These are phyloP conservation scores for Colletotrichum cuscutae DNA, from an alignment of 2,329 filamentous ascomycete genomes.

Conservation along the genomic window DNA sequence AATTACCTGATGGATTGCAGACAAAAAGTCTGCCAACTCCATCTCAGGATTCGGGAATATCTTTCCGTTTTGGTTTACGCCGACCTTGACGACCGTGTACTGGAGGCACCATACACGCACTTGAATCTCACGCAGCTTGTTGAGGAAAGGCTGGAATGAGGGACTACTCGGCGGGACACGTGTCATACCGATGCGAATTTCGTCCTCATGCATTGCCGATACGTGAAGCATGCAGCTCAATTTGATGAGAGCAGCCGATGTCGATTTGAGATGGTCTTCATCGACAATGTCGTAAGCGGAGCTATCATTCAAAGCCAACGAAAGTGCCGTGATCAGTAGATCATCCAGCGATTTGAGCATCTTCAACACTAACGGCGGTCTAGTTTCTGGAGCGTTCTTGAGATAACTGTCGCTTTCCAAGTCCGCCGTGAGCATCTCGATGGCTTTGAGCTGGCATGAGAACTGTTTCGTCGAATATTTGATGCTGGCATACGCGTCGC, in stretches of 20 bases:
- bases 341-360: conserved; percentile 85
- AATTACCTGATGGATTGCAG: conserved; percentile 83
- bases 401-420: conserved; percentile 72
- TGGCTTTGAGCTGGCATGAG: conserved; percentile 85
- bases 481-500: conserved; percentile 87
- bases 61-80: conserved; percentile 72
- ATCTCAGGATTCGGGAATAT: conserved; percentile 74
- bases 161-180: conserved; percentile 68
- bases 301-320: conserved; percentile 73
- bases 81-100: conserved; percentile 83
- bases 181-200: conserved; percentile 80
- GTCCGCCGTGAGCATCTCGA: conserved; percentile 80
- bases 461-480: conserved; percentile 88
- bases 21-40: conserved; percentile 82
- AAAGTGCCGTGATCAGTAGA: conserved; percentile 76
- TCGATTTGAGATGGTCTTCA: conserved; percentile 78
- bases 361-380: conserved; percentile 77
- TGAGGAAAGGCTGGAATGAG: conserved; percentile 67
- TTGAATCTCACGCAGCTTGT: conserved; percentile 86
- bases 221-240: conserved; percentile 81
- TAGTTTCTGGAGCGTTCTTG: conserved; percentile 67
- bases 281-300: conserved; percentile 86
- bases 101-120: conserved; percentile 89
- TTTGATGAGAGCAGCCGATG: conserved; percentile 76
- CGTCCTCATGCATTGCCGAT: conserved; percentile 85